These are phyloP conservation scores for Pleodorina starrii DNA, from an alignment of 139 green algal genomes.

Conservation along the genomic window DNA sequence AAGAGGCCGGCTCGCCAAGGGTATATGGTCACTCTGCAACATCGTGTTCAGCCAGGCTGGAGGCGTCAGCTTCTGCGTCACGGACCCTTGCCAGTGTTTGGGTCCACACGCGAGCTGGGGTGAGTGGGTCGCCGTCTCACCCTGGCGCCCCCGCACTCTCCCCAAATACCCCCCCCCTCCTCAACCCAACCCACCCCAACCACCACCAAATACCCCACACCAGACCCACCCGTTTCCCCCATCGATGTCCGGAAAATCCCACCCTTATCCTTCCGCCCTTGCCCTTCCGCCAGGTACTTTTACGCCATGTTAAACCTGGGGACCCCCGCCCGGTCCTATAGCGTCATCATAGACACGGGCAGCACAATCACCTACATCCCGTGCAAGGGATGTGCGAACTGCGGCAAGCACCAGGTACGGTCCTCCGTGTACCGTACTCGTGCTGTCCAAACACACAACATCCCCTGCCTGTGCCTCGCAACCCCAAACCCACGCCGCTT, in stretches of 20 bases:
- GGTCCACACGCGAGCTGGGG: neutral
- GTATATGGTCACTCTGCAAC: neutral
- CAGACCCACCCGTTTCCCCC: neutral
- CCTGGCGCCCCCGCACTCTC: too few relatives aligned
- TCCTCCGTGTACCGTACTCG: too few relatives aligned
- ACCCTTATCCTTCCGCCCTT: neutral
- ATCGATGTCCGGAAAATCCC: neutral
- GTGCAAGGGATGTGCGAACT: conserved; percentile 74
- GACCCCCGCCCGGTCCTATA: conserved; percentile 82
- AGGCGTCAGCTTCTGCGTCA: conserved; percentile 11
- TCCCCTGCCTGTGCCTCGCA: too few relatives aligned
- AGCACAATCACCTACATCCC: conserved; percentile 95
- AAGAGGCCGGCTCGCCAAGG: neutral
- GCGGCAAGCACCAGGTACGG: conserved; percentile 73
- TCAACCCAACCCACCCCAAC: too few relatives aligned
- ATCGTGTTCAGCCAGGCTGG: neutral
- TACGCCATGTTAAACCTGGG: conserved; percentile 87
- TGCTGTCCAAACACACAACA: too few relatives aligned
- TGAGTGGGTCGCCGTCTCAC: too few relatives aligned
- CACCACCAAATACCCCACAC: too few relatives aligned
- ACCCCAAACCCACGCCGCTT: too few relatives aligned
- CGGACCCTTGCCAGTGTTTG: neutral
- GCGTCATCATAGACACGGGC: conserved; percentile 96
- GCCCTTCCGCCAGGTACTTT: conserved; percentile 81
- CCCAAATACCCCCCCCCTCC: too few relatives aligned